Percentiles rank a stretch among this genome's conserved stretches.
Conservation (phyloP, 75 land plant genomes). For the Pinus albicaulis region DNA sequence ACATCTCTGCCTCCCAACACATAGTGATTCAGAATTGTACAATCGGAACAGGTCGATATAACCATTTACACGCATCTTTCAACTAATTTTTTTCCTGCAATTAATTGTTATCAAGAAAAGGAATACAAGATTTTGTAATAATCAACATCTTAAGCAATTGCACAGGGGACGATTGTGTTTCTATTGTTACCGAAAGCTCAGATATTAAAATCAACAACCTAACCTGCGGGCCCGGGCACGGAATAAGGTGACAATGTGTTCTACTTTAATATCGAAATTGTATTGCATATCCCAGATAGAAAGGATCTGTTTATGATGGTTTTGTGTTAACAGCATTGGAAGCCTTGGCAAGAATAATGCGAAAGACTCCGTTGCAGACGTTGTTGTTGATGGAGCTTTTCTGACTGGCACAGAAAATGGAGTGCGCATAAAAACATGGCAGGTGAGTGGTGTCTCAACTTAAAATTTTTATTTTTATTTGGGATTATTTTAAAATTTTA, state of each 20-base stretch:
- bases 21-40: constrained; percentile 18
- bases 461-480: too few relatives aligned
- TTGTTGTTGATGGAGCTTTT: constrained; percentile 28
- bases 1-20: constrained; percentile 21
- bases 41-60: constrained; percentile 41
- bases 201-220: constrained; percentile 18
- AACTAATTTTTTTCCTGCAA: not conserved
- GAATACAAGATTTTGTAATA: not conserved
- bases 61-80: not conserved
- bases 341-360: constrained; percentile 29
- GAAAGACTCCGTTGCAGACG: constrained; percentile 24
- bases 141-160: not conserved
- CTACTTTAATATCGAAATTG: not conserved
- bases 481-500: too few relatives aligned
- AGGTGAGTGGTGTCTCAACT: constrained; percentile 12
- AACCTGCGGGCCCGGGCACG: constrained; percentile 60
- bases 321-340: constrained; percentile 24
- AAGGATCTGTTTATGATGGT: not conserved
- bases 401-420: constrained; percentile 45
- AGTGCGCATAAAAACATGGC: constrained; percentile 67
- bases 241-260: constrained; percentile 34
- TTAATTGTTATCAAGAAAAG: not conserved
- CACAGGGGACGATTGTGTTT: constrained; percentile 60
- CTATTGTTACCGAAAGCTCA: constrained; percentile 18
- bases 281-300: not conserved